Evolutionary conservation across 1,139 yeast species (phyloP).

Genomic region (Zygoascus hellenicus): DNA sequence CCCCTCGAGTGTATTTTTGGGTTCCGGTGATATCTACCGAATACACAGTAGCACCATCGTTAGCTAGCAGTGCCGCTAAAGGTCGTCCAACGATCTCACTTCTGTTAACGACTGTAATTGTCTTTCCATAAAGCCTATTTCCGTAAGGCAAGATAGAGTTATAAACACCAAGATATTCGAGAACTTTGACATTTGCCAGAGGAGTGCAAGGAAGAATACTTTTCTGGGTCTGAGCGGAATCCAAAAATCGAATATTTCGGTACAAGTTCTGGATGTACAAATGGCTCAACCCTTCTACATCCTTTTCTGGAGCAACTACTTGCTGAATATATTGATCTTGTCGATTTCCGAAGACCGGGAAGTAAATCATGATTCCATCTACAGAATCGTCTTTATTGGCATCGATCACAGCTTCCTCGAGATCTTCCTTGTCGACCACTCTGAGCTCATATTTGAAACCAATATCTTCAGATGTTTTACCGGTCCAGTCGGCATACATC

Average conservation of each 20-base stretch:
- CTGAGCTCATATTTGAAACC: conserved; percentile 83
- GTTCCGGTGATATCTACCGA: conserved; percentile 84
- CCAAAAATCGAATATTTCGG: conserved; percentile 82
- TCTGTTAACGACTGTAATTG: conserved; percentile 82
- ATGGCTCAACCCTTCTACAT: conserved; percentile 92
- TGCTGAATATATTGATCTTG: conserved; percentile 96
- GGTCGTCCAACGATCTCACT: conserved; percentile 98
- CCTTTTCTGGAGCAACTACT: conserved; percentile 77
- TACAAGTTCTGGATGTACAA: conserved; percentile 89
- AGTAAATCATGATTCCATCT: conserved; percentile 95
- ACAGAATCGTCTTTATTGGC: conserved; percentile 75
- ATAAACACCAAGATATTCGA: conserved; percentile 86
- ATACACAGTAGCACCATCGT: conserved; percentile 94
- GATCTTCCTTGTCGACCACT: conserved; percentile 66
- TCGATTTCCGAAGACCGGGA: conserved; percentile 92
- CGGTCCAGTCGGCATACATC: conserved; percentile 95
- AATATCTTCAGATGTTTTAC: conserved; percentile 75
- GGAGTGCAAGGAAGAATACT: conserved; percentile 96
- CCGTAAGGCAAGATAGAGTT: conserved; percentile 79
- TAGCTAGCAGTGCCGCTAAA: conserved; percentile 88
- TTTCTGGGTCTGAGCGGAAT: conserved; percentile 59
- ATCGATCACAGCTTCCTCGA: conserved; percentile 74
- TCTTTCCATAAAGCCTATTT: conserved; percentile 87
- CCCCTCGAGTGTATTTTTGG: conserved; percentile 91
- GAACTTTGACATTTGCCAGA: conserved; percentile 83